Conservation (phyloP, 2,329 filamentous ascomycete genomes). For the Fusarium sarcochroum region DNA sequence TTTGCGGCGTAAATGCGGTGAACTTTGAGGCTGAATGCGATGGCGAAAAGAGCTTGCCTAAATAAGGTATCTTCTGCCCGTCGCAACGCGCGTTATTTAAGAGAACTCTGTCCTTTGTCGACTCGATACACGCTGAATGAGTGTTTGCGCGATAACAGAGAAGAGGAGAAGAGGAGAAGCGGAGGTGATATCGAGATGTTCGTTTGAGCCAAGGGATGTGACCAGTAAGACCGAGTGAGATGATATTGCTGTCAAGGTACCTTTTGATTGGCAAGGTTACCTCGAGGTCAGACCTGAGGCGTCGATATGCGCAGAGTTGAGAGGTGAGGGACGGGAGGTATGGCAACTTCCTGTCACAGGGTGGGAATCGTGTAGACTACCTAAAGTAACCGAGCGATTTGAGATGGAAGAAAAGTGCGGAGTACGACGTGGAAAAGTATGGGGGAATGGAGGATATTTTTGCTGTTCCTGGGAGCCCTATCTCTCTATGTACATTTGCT, state of each 20-base stretch:
- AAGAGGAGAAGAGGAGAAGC: conserved; percentile 23
- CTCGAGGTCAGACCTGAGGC: conserved; percentile 30
- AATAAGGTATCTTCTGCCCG: conserved; percentile 25
- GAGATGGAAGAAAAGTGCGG: conserved; percentile 20
- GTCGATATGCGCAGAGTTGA: conserved; percentile 14
- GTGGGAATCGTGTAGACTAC: too few species aligned
- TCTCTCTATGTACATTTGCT: conserved; percentile 23
- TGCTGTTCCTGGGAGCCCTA: conserved; percentile 33
- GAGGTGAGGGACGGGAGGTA: conserved; percentile 1
- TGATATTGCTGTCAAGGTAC: conserved; percentile 10
- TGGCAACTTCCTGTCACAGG: not conserved
- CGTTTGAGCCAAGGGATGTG: conserved; percentile 31
- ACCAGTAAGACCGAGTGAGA: conserved; percentile 34
- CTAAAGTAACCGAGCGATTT: conserved; percentile 9
- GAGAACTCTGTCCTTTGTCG: conserved; percentile 31
- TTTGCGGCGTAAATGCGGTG: conserved; percentile 40
- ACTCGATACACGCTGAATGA: conserved; percentile 10
- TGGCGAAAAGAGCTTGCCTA: conserved; percentile 22
- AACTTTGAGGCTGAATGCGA: conserved; percentile 29
- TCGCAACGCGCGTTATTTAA: conserved; percentile 21
- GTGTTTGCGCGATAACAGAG: conserved; percentile 39
- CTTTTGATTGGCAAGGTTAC: conserved; percentile 26
- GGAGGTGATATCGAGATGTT: conserved; percentile 31
- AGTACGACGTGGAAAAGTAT: conserved; percentile 20
- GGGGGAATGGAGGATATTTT: conserved; percentile 40